Conservation (phyloP, 768 basidiomycete genomes). For the Boletus barrowsii region DNA sequence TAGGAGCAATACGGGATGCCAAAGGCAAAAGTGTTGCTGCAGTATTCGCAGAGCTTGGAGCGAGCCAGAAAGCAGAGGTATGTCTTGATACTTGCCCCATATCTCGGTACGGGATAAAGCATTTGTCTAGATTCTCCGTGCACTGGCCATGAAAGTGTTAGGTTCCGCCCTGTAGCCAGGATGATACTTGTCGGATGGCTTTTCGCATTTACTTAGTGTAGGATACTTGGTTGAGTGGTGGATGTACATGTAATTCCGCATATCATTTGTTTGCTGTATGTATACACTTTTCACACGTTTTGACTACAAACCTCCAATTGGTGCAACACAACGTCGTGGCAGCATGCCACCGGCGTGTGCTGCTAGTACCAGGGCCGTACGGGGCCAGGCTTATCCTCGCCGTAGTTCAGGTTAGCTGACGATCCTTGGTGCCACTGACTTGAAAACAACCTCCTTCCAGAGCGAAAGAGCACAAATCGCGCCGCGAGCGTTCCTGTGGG, state of each 20-base stretch:
- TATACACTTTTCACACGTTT: constrained; percentile 4
- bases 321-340: not conserved
- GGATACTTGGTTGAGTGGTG: constrained; percentile 1
- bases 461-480: constrained; percentile 7
- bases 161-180: constrained; percentile 50
- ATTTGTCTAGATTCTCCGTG: constrained; percentile 64
- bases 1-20: constrained; percentile 89
- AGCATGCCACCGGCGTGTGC: constrained; percentile 9
- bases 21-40: constrained; percentile 92
- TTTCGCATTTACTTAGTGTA: constrained; percentile 2
- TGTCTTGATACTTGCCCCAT: constrained; percentile 16
- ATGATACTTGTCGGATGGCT: not conserved
- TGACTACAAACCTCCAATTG: not conserved
- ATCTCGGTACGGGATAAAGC: not conserved
- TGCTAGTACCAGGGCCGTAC: not conserved
- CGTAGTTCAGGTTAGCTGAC: constrained; percentile 17
- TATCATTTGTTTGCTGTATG: too few species aligned
- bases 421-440: not conserved
- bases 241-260: not conserved
- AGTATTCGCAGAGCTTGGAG: constrained; percentile 76
- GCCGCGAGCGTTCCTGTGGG: constrained; percentile 18
- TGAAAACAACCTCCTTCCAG: constrained; percentile 11
- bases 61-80: constrained; percentile 86
- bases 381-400: not conserved
- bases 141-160: constrained; percentile 78